These are phyloP conservation scores for Dothistroma pini DNA, from an alignment of 2,329 filamentous ascomycete genomes.

Conservation along the genomic window DNA sequence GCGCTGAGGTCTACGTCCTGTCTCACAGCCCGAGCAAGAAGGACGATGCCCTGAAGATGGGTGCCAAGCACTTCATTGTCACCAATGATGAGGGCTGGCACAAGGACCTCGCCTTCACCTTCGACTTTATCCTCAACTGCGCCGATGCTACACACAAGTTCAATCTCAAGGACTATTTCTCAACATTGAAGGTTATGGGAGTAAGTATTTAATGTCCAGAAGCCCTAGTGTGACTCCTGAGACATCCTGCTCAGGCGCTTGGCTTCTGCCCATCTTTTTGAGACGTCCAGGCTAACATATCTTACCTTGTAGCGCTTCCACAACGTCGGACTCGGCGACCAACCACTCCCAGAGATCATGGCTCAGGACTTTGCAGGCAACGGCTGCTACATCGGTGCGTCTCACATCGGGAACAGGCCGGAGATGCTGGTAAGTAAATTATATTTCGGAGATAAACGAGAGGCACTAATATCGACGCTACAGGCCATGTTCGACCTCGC, in stretches of 20 bases:
- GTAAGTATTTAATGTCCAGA: too few relatives aligned
- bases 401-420: constrained; percentile 46
- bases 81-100: constrained; percentile 58
- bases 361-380: constrained; percentile 73
- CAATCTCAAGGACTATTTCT: constrained; percentile 64
- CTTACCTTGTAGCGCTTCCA: constrained; percentile 53
- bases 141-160: constrained; percentile 67
- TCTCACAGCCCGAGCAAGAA: constrained; percentile 59
- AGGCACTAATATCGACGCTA: constrained; percentile 42
- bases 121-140: constrained; percentile 74
- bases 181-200: constrained; percentile 75
- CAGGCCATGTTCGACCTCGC: constrained; percentile 50
- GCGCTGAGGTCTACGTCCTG: constrained; percentile 60
- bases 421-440: constrained; percentile 42
- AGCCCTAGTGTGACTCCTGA: too few relatives aligned
- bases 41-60: constrained; percentile 57
- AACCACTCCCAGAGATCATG: constrained; percentile 58
- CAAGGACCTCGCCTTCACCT: constrained; percentile 55
- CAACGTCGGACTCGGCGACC: constrained; percentile 74
- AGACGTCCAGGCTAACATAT: too few relatives aligned
- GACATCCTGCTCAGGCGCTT: too few relatives aligned
- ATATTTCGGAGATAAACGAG: background rate
- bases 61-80: constrained; percentile 58
- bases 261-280: too few relatives aligned
- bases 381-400: constrained; percentile 55